These are phyloP conservation scores for Aspergillus aculeatus DNA, from an alignment of 2,329 filamentous ascomycete genomes.

Conservation along the genomic window DNA sequence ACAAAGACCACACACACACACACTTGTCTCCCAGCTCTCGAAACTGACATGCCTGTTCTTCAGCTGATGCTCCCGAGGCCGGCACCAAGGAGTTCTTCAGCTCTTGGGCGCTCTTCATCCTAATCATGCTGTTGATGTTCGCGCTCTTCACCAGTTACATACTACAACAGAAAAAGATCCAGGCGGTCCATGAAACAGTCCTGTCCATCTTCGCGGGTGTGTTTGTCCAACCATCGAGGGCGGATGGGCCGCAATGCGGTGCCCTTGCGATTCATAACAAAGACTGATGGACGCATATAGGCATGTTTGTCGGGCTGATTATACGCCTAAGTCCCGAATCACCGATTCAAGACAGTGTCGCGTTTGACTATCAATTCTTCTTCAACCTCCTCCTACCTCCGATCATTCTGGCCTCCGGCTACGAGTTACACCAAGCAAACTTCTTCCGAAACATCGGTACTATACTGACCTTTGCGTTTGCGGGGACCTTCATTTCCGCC, in stretches of 20 bases:
- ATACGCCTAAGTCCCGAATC: conserved; percentile 78
- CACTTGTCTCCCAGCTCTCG: not conserved
- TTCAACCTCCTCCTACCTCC: conserved; percentile 98
- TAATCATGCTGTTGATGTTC: conserved; percentile 88
- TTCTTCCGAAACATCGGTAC: conserved; percentile 98
- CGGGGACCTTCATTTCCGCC: conserved; percentile 93
- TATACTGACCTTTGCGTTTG: conserved; percentile 96
- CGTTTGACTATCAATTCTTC: conserved; percentile 99
- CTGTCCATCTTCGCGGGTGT: conserved; percentile 94
- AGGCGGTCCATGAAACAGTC: conserved; percentile 96
- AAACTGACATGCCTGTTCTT: conserved; percentile 22
- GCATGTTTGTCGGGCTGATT: conserved; percentile 91
- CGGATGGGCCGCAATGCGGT: not conserved
- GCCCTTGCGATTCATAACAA: not conserved
- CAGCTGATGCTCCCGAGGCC: conserved; percentile 67
- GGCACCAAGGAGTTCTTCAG: conserved; percentile 91
- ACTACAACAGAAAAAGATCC: conserved; percentile 92
- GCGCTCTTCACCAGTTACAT: conserved; percentile 97
- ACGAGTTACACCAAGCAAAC: conserved; percentile 96
- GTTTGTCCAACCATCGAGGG: conserved; percentile 9
- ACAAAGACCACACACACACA: not conserved
- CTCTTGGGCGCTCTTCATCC: conserved; percentile 96
- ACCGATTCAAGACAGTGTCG: conserved; percentile 85
- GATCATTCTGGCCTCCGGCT: conserved; percentile 95
- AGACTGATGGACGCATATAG: conserved; percentile 46